Base-by-base conservation (phyloP, 2,329 filamentous ascomycete genomes). In the Lojkania enalia region DNA sequence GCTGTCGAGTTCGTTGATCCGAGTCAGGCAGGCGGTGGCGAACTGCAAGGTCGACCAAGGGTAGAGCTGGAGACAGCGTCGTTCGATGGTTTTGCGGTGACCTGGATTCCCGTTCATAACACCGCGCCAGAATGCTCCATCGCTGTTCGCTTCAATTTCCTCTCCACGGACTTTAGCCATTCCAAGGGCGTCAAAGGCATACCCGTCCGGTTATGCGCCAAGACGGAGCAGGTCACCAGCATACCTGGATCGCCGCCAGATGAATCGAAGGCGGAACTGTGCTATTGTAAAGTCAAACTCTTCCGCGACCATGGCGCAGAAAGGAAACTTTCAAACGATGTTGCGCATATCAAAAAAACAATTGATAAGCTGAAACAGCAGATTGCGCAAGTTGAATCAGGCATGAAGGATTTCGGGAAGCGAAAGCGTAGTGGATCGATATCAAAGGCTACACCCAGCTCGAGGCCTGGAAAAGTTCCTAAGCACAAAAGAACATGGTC, bases 181-280 rank as follows among this genome's bases (percentile, higher is more conserved):
- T 97, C 94, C 7, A 99, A 99, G 66, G 94, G 94, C 35, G 94
- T 99, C 37, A 99, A 97, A 71, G 94, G 94, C 25, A 96, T 97
- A 54, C 92, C 94, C 0, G 91, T 99, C 3, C 79, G 94, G 43
- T 79, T 97, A 0, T 97, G 92, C 69, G 85, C 91, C 12, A 97
- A 97, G 71, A 97, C 94, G 0, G 86, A 87, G 52, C 71, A 85
- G 9, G 48, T 92, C 1, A 72, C 79, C 0, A 71, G 77, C 13
- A 78, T 79, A 19, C 71, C 77, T 6, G 76, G 78, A 44, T 63
- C 66, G 30, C 55, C 63, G 4, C 52, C 60, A 1, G 76, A 77
- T 5, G 70, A 74, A 20, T 66, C 54, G 11, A 58, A 60, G 12
- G 74, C 82, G 1, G 91, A 97, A 69, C 85, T 96, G 16, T 92